Evolutionary conservation across 176 grass and related monocot species (phyloP), one percentile per base, ranked within the genome.

Genomic region (Cenchrus purpureus): DNA sequence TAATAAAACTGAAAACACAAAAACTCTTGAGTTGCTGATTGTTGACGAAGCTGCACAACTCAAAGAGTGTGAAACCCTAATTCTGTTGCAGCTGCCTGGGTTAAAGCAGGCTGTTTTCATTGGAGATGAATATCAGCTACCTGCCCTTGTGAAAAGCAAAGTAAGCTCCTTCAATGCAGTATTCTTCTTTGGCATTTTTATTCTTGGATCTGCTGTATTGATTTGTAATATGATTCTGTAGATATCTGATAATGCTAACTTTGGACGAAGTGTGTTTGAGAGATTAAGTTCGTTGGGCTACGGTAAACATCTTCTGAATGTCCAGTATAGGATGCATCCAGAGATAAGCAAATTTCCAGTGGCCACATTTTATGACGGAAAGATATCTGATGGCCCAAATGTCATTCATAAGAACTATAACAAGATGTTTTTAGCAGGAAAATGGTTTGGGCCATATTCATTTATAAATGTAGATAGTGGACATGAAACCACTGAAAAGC

Each of bases 301-400:
- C 19, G 46, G 74, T 56, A 93, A 93, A 65, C 77, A 93, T 77
- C 91, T 94, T 63, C 84, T 94, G 12, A 80, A 90, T 85, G 56
- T 92, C 42, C 90, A 94, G 56, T 94, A 92, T 56, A 81, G 92
- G 65, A 94, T 94, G 92, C 87, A 94, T 76, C 87, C 87, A n/a
- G 84, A 73, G 16, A 94, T 92, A 48, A 94, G 92, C 65, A 89
- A 57, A 10, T 94, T 94, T 92, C 90, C 92, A 20, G 83, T 82
- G 66, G 29, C 61, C 1, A 91, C 50, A 42, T 92, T 92, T 59
- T 94, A 94, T 55, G 17, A 90, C 48, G 73, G 76, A 19, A 81
- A 87, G 69, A 74, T 94, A 77, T 82, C 66, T 49, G 74, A 95
- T 14, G 90, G 77, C 9, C 78, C 87, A 56, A 92, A 88, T 67